Conservation (phyloP, 208 protist genomes). For the Trypanosoma vivax region DNA sequence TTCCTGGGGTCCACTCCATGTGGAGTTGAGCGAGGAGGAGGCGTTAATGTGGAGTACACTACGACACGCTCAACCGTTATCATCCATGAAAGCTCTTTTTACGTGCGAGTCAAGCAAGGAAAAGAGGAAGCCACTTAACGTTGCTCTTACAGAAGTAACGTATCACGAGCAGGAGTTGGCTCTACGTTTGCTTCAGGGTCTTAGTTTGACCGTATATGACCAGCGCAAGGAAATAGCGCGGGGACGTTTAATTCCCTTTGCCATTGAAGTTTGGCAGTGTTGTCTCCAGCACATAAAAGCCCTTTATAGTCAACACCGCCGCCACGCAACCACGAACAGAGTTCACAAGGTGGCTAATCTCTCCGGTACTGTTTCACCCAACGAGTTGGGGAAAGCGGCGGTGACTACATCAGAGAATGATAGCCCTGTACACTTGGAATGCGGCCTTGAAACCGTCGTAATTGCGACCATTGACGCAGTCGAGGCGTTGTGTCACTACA, state of each 20-base stretch:
- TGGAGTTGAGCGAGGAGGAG: conserved; percentile 25
- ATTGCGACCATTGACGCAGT: conserved; percentile 68
- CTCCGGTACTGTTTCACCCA: not conserved
- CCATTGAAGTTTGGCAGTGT: conserved; percentile 75
- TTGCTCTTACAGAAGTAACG: conserved; percentile 52
- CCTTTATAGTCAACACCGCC: conserved; percentile 35
- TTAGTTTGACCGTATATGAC: conserved; percentile 60
- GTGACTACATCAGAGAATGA: conserved; percentile 8
- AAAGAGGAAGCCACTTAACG: conserved; percentile 21
- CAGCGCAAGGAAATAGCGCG: conserved; percentile 68
- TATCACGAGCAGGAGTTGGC: conserved; percentile 80
- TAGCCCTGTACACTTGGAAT: conserved; percentile 30
- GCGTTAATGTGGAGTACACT: conserved; percentile 28
- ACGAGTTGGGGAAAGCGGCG: not conserved
- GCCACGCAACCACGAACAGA: conserved; percentile 11
- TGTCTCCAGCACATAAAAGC: conserved; percentile 75
- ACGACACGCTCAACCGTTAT: conserved; percentile 22
- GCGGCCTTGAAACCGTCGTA: conserved; percentile 40
- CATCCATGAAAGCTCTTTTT: not conserved
- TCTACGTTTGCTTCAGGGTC: conserved; percentile 72
- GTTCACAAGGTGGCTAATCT: not conserved
- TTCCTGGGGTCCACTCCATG: conserved; percentile 34
- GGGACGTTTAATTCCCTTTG: conserved; percentile 64
- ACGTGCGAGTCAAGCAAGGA: not conserved
- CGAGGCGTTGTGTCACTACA: conserved; percentile 87